phyloP scores from a whole-genome alignment of 169 alveolate species.

The Eimeria sp. region DNA sequence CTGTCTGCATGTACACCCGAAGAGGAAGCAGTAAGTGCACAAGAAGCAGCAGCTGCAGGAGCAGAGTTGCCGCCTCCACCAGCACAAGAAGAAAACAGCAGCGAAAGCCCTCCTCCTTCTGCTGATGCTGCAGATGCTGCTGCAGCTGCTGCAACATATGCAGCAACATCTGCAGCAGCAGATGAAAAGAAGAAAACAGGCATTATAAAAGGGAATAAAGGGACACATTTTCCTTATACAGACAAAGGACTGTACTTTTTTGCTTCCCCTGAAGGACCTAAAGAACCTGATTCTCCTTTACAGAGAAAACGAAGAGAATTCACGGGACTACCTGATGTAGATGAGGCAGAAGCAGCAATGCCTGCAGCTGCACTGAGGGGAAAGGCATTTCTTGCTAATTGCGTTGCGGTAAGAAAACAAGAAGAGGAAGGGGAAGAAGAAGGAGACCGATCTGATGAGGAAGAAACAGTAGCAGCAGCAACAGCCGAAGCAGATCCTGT shows the following conservation, averaged over 20 bases:
- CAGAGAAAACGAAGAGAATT: neutral
- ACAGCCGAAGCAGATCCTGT: neutral
- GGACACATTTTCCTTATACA: no score
- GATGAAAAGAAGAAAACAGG: no score
- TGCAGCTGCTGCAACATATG: no score
- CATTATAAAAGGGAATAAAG: no score
- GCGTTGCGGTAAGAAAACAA: neutral
- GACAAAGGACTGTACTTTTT: no score
- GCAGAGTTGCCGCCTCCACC: no score
- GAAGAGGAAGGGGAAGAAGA: neutral
- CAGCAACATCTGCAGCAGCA: no score
- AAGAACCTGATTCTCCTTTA: neutral
- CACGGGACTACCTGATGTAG: neutral
- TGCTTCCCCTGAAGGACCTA: neutral
- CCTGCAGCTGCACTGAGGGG: neutral
- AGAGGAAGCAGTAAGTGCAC: neutral
- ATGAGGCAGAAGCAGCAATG: conserved; percentile 1
- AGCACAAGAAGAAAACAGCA: no score
- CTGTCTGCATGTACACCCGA: neutral
- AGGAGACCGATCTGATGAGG: neutral
- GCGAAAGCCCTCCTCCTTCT: no score
- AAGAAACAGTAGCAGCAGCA: neutral
- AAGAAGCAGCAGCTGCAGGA: neutral
- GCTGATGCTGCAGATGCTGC: no score
- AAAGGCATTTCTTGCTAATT: neutral